Conservation (phyloP, 768 basidiomycete species). For the Lactifluus piperatus region DNA sequence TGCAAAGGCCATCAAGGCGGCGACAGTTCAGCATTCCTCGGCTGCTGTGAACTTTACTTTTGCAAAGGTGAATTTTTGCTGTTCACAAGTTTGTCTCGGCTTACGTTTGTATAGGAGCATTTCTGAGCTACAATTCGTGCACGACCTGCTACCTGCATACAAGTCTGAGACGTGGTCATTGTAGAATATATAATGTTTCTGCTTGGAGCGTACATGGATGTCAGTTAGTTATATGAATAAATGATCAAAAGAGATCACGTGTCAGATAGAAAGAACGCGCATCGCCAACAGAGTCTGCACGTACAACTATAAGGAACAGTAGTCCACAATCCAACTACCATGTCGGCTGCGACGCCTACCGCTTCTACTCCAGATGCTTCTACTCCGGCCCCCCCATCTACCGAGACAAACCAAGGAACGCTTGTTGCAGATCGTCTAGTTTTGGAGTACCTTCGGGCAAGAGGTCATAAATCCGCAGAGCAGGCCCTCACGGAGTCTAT, state of each 20-base stretch:
- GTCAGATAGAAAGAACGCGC: neutral
- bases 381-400: constrained; percentile 31
- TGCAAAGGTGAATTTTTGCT: constrained; percentile 52
- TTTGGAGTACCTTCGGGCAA: constrained; percentile 39
- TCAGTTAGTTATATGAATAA: too few species aligned
- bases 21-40: constrained; percentile 46
- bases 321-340: constrained; percentile 17
- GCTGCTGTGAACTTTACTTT: constrained; percentile 66
- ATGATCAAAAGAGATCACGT: neutral
- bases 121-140: constrained; percentile 33
- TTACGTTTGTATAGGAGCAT: constrained; percentile 40
- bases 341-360: constrained; percentile 45
- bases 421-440: constrained; percentile 34
- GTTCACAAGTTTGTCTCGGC: constrained; percentile 5
- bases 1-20: constrained; percentile 69
- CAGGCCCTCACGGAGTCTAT: constrained; percentile 34
- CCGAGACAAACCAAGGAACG: constrained; percentile 37
- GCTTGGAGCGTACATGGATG: neutral
- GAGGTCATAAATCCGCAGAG: constrained; percentile 40
- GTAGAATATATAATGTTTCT: neutral
- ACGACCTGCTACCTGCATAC: neutral
- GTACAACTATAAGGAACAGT: neutral
- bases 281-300: too few species aligned
- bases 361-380: constrained; percentile 40
- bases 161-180: neutral